phyloP scores from a whole-genome alignment of 202 grass and related monocot species.

The Dendrocalamus latiflorus region DNA sequence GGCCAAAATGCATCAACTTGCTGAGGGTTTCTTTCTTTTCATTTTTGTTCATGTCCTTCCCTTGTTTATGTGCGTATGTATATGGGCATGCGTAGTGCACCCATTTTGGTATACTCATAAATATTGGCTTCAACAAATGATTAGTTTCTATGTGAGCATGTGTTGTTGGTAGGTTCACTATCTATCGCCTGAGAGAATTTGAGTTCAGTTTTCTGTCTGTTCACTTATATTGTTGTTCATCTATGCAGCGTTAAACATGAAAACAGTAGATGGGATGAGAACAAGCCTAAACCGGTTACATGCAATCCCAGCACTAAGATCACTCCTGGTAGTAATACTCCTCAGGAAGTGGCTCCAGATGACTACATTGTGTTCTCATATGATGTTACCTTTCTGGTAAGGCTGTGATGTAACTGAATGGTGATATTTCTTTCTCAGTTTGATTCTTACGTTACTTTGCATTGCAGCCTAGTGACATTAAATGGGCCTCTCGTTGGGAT shows the following conservation, averaged over 20 bases:
- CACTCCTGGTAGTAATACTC: constrained; percentile 33
- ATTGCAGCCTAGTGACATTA: constrained; percentile 28
- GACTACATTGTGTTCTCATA: constrained; percentile 45
- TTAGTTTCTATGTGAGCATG: neutral
- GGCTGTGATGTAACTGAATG: neutral
- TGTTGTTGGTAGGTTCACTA: neutral
- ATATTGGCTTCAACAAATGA: neutral
- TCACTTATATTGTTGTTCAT: neutral
- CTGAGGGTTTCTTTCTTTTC: neutral
- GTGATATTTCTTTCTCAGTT: neutral
- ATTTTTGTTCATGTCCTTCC: neutral
- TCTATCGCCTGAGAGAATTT: neutral
- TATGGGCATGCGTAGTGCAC: neutral
- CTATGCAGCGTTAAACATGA: constrained; percentile 44
- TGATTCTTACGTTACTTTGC: constrained; percentile 9
- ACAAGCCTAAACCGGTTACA: constrained; percentile 46
- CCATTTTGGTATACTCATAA: neutral
- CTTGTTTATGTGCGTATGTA: neutral
- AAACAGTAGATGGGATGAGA: constrained; percentile 37
- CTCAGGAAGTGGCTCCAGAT: constrained; percentile 44
- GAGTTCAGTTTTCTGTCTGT: neutral
- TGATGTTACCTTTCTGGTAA: constrained; percentile 52
- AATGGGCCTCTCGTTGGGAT: neutral
- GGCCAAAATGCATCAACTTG: neutral
- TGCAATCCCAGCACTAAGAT: constrained; percentile 51